Base-by-base conservation (phyloP, 257 asterid species). In the Buddleja alternifolia region DNA sequence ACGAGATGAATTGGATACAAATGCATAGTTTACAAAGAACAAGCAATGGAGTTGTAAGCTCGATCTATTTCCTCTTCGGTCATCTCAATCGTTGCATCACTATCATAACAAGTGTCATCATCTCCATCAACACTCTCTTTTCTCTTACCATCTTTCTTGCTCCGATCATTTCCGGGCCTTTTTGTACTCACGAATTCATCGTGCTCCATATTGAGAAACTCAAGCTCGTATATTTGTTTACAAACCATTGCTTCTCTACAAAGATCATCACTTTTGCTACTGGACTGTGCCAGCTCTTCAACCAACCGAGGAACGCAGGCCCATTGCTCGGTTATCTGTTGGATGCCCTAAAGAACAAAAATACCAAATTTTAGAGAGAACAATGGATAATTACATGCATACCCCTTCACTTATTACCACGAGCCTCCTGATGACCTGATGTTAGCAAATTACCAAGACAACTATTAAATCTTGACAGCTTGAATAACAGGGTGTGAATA, bases 11-110 rank as follows among this genome's bases (percentile, higher is more conserved):
- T 29, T 29, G 34, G 34, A 5, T 1, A 29, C 11, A 20, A 10
- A 10, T 34, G 25, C 21, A 9, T 60, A 14, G 54, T 60, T 66
- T 68, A 80, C 75, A 81, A 73, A 12, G 82, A 76, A 66, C 69
- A 54, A 58, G 83, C 72, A 50, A 91, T 39, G 54, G 75, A 58
- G 73, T 73, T 74, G 67, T 81, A 91, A 58, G 99, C 97, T 42
- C 66, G 79, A 29, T 90, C 84, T 29, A 90, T 90, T 72, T 93
- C 99, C n/a, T 93, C 96, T 79, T 89, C 99, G 9, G 97, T 86
- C 99, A 94, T 89, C 86, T 87, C 97, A 52, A 94, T 47, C 0
- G 99, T 94, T 60, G 91, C 93, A 77, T 91, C 96, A 52, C 93
- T 88, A 57, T 90, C 95, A 37, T 78, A 80, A 76, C 69, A 61